These are phyloP conservation scores for Hypoxylon rickii DNA, from an alignment of 495 filamentous ascomycete genomes.

Conservation along the genomic window DNA sequence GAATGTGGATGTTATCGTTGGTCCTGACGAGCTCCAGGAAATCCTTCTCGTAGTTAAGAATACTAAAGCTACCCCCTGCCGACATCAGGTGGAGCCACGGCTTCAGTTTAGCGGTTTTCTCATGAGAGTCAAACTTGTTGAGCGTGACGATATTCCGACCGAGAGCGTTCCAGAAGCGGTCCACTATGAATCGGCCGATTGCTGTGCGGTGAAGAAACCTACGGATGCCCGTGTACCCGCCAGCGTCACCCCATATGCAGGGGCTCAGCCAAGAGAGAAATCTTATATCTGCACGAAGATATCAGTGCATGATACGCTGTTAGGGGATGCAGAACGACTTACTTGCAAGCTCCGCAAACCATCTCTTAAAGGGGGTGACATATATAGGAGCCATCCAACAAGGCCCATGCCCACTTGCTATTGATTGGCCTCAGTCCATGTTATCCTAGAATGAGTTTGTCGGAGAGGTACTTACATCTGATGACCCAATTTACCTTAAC, in stretches of 20 bases:
- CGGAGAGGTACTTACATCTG: conserved; percentile 54
- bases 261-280: conserved; percentile 43
- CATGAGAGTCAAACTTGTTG: conserved; percentile 60
- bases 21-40: conserved; percentile 63
- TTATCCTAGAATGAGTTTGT: conserved; percentile 6
- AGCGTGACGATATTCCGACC: conserved; percentile 57
- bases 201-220: conserved; percentile 65
- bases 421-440: too few relatives aligned
- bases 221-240: conserved; percentile 44
- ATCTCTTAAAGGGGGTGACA: conserved; percentile 43
- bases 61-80: conserved; percentile 60
- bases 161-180: conserved; percentile 67
- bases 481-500: conserved; percentile 79
- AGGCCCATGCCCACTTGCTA: conserved; percentile 69
- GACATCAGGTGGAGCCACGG: conserved; percentile 65
- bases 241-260: conserved; percentile 43
- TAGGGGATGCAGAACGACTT: conserved; percentile 22
- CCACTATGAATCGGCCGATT: conserved; percentile 66
- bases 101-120: conserved; percentile 61
- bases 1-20: conserved; percentile 61
- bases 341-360: conserved; percentile 64
- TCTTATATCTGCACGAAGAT: conserved; percentile 29
- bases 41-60: conserved; percentile 69
- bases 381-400: conserved; percentile 66
- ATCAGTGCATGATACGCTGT: too few relatives aligned